Evolutionary conservation across 495 filamentous ascomycete genomes (phyloP).

Genomic region (Aspergillus wentii): DNA sequence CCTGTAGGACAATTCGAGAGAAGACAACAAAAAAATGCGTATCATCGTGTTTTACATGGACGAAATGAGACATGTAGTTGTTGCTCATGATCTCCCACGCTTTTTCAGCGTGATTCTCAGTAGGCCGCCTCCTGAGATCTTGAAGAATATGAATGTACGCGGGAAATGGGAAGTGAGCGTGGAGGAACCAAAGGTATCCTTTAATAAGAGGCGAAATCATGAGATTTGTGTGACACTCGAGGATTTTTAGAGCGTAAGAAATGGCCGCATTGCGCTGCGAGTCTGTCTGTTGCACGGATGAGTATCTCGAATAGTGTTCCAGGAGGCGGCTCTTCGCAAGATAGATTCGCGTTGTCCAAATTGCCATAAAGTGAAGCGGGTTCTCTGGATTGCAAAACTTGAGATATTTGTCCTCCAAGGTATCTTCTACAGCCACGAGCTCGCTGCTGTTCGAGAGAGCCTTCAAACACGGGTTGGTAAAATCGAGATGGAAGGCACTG

Average conservation of each 20-base stretch:
- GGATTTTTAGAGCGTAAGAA: conserved; percentile 35
- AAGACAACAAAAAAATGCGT: conserved; percentile 39
- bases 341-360: conserved; percentile 40
- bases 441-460: conserved; percentile 26
- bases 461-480: conserved; percentile 43
- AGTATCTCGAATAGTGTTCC: conserved; percentile 36
- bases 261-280: conserved; percentile 30
- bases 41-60: conserved; percentile 14
- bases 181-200: conserved; percentile 40
- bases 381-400: conserved; percentile 40
- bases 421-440: conserved; percentile 33
- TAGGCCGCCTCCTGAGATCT: conserved; percentile 36
- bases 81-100: conserved; percentile 48
- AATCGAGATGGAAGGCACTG: conserved; percentile 43
- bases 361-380: conserved; percentile 50
- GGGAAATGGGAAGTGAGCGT: conserved; percentile 48
- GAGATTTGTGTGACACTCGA: conserved; percentile 47
- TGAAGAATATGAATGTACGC: conserved; percentile 47
- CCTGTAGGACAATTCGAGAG: conserved; percentile 35
- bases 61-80: conserved; percentile 37
- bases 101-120: conserved; percentile 18
- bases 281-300: conserved; percentile 18
- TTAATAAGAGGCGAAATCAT: conserved; percentile 39
- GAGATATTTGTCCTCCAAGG: conserved; percentile 45
- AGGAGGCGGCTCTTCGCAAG: conserved; percentile 43